Conservation (phyloP, 2,329 filamentous ascomycete genomes). For the Talaromyces sp. region DNA sequence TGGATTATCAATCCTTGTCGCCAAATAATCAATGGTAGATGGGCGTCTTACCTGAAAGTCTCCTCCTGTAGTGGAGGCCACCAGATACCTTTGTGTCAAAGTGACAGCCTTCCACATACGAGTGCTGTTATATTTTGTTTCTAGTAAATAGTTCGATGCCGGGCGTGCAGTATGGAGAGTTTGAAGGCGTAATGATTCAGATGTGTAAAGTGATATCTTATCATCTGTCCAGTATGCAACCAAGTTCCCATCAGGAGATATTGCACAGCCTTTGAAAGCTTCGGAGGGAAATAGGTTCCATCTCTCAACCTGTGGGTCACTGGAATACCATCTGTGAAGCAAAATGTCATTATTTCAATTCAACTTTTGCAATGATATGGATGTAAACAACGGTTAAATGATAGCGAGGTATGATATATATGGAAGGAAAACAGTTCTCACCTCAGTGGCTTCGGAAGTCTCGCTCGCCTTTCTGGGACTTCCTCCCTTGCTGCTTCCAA, state of each 20-base stretch:
- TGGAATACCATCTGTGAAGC: background rate
- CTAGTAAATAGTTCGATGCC: background rate
- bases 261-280: constrained; percentile 22
- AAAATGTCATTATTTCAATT: background rate
- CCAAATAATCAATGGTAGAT: background rate
- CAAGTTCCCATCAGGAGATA: constrained; percentile 21
- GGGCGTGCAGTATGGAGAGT: background rate
- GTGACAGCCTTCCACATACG: constrained; percentile 9
- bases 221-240: constrained; percentile 25
- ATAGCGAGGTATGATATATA: background rate
- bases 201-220: constrained; percentile 23
- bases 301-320: constrained; percentile 14
- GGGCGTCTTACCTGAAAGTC: constrained; percentile 8
- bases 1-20: background rate
- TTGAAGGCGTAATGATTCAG: constrained; percentile 11
- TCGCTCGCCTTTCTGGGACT: background rate
- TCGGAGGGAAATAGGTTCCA: constrained; percentile 14
- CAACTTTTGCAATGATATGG: background rate
- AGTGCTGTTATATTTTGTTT: background rate
- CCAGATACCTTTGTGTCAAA: constrained; percentile 7
- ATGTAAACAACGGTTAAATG: background rate
- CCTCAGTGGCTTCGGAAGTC: background rate
- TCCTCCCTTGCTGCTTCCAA: background rate
- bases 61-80: constrained; percentile 9
- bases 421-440: background rate